These are phyloP conservation scores for Dactylellina haptotyla DNA, from an alignment of 2,329 filamentous ascomycete genomes.

Conservation along the genomic window DNA sequence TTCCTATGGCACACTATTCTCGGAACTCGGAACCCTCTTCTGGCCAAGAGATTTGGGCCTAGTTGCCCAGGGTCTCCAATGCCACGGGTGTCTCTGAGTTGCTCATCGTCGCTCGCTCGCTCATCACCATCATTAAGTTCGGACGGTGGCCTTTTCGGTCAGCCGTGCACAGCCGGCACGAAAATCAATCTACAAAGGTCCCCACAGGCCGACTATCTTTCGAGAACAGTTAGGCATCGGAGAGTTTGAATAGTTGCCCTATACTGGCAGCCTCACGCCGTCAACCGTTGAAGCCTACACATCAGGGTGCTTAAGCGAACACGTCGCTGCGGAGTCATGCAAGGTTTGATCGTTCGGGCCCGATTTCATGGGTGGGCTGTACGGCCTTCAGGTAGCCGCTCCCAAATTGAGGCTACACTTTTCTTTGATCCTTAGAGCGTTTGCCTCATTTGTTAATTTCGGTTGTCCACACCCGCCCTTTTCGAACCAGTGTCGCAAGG, in stretches of 20 bases:
- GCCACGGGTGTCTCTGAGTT: conserved; percentile 4
- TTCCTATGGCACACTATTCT: too few species aligned
- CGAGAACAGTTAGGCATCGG: not conserved
- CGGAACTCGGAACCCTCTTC: conserved; percentile 32
- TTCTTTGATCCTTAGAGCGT: not conserved
- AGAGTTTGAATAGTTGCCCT: conserved; percentile 25
- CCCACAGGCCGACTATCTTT: not conserved
- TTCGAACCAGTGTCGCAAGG: conserved; percentile 13
- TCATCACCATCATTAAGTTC: not conserved
- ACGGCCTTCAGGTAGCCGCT: conserved; percentile 6
- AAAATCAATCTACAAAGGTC: too few species aligned
- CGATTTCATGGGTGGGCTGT: conserved; percentile 23
- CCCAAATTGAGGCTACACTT: conserved; percentile 9
- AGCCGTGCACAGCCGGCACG: not conserved
- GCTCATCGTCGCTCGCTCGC: not conserved
- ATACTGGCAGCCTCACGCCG: conserved; percentile 37
- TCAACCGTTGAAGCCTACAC: conserved; percentile 36
- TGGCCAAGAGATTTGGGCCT: not conserved
- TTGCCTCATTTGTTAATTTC: conserved; percentile 20
- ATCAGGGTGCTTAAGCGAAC: conserved; percentile 42
- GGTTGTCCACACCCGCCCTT: not conserved
- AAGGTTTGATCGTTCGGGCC: conserved; percentile 26
- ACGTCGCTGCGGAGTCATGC: conserved; percentile 26
- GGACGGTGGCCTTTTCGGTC: too few species aligned
- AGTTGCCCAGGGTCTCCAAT: not conserved